phyloP scores from a whole-genome alignment of 176 grass and related monocot genomes.

The Alopecurus myosuroides region DNA sequence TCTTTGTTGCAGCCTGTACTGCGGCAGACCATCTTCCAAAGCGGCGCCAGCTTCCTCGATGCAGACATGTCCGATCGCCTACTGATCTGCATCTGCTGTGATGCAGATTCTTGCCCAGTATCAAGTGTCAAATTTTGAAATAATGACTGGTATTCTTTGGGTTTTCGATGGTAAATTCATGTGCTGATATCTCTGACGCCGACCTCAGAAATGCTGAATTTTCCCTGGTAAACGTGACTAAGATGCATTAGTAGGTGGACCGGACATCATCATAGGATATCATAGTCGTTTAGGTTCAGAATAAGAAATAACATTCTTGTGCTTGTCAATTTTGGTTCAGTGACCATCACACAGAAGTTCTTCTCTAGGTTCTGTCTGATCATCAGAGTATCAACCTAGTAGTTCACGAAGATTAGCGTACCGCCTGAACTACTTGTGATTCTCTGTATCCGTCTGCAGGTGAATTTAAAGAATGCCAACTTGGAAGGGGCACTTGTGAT shows the following conservation, averaged over 20 bases:
- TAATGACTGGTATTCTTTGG: neutral
- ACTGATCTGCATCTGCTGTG: neutral
- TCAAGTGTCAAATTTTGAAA: neutral
- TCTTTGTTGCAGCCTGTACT: conserved; percentile 49
- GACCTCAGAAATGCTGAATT: conserved; percentile 66
- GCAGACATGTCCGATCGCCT: conserved; percentile 29
- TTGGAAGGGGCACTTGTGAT: conserved; percentile 83
- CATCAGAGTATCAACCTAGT: neutral
- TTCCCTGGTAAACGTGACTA: conserved; percentile 65
- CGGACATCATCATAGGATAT: neutral
- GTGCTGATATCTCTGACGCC: conserved; percentile 72
- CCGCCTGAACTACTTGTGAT: neutral
- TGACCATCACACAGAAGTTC: neutral
- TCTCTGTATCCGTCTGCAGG: conserved; percentile 9
- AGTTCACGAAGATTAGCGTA: neutral
- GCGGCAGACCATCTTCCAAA: conserved; percentile 78
- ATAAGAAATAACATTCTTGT: neutral
- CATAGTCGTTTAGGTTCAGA: neutral
- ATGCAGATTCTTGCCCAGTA: neutral
- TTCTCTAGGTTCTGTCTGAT: neutral
- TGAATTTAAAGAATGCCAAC: conserved; percentile 73
- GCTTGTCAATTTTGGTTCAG: neutral
- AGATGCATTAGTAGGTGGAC: conserved; percentile 26
- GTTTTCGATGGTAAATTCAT: conserved; percentile 22
- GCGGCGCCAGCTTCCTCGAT: conserved; percentile 82